Evolutionary conservation across 1,284 basidiomycete species (phyloP), one percentile per base, ranked within the genome.

Genomic region (Marasmius sp.): DNA sequence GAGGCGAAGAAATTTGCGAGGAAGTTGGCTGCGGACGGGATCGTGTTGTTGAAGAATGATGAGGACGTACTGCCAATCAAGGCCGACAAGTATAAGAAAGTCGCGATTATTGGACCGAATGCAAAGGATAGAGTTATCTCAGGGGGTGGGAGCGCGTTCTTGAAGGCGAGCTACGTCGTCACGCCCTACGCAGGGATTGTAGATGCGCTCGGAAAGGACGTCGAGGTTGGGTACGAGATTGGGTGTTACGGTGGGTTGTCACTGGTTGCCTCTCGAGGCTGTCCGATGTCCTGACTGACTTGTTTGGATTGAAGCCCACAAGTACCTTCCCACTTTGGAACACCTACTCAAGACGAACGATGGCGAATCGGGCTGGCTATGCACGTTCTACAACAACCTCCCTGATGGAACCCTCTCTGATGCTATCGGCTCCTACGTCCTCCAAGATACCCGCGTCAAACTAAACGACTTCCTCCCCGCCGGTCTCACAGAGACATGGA

Each of bases 51-150:
- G 61, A 89, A 89, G 75, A 93, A 93, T 70, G 74, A 83, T n/a
- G 69, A 71, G 16, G 64, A 74, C 2, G 66, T 88, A 3, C 74
- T 93, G 0, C 91, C 91, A 9, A 73, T 92, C 16, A 74, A 72
- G 34, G 70, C 76, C 3, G 67, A 73, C 50, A 78, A 74, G 60
- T 69, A 83, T 49, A 84, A 83, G 70, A 86, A 81, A 67, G 77
- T 92, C 58, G 88, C 88, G 0, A 83, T 93, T 57, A 86, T 93
- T 49, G 92, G 92, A 6, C 86, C 88, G 0, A 92, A 91, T 70
- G 88, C 87, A 22, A 84, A 85, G 66, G 82, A 82, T 48, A 73
- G 82, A 38, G 79, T 88, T 11, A 82, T 88, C 38, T 88, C 88
- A 27, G 92, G 92, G 22, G 92, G 91, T 20, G 92, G 92, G 7